These are phyloP conservation scores for Tylopilus sp. DNA, from an alignment of 768 basidiomycete species.

Conservation along the genomic window DNA sequence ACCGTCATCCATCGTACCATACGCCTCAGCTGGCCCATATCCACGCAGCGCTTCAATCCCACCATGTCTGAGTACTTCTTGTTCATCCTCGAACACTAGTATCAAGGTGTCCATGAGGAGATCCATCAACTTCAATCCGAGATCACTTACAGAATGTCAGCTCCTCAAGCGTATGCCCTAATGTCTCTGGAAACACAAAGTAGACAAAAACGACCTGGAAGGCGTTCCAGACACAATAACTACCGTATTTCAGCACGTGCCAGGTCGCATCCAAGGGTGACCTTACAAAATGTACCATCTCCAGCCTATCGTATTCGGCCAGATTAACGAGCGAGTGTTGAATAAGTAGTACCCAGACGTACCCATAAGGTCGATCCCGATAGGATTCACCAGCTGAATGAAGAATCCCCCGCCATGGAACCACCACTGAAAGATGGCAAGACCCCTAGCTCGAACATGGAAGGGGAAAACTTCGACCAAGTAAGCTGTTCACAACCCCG, in stretches of 20 bases:
- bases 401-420: conserved; percentile 35
- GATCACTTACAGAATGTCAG: conserved; percentile 18
- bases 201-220: conserved; percentile 17
- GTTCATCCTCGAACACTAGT: too few species aligned
- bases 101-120: too few species aligned
- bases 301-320: conserved; percentile 6
- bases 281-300: conserved; percentile 7
- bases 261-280: neutral
- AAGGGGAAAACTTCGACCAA: conserved; percentile 64
- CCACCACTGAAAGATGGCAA: conserved; percentile 64
- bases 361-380: conserved; percentile 16
- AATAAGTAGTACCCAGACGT: too few species aligned
- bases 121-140: too few species aligned
- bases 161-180: conserved; percentile 16
- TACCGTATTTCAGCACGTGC: neutral
- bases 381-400: conserved; percentile 14
- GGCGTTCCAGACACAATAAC: conserved; percentile 15
- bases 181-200: conserved; percentile 17
- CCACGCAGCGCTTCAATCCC: too few species aligned
- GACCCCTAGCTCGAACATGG: too few species aligned
- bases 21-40: too few species aligned
- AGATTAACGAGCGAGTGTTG: too few species aligned
- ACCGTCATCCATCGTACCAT: too few species aligned
- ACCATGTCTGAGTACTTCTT: too few species aligned
- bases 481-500: conserved; percentile 39